Conservation (phyloP, 768 basidiomycete species). For the Lentinula detonsa region DNA sequence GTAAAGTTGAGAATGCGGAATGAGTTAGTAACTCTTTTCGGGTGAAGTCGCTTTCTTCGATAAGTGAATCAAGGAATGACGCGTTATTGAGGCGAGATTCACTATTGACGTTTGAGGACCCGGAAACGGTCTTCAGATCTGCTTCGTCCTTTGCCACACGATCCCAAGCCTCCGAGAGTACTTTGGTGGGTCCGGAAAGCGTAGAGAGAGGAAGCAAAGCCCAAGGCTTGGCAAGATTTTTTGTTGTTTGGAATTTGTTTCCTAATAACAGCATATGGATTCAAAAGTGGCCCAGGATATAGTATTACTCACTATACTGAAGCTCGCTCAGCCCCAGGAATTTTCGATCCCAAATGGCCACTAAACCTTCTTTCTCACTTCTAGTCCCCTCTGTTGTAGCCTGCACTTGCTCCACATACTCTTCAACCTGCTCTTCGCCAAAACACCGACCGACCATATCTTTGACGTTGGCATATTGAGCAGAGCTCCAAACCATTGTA, state of each 20-base stretch:
- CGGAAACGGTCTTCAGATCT: neutral
- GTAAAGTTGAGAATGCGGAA: constrained; percentile 7
- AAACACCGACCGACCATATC: constrained; percentile 49
- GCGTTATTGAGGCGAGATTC: neutral
- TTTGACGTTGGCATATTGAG: constrained; percentile 50
- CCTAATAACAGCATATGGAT: constrained; percentile 17
- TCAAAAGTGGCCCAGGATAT: neutral
- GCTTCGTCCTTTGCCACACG: neutral
- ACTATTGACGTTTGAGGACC: neutral
- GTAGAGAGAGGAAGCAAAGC: constrained; percentile 18
- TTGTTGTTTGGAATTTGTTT: constrained; percentile 54
- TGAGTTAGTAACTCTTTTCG: neutral
- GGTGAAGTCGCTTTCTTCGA: neutral
- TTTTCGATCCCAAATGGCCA: constrained; percentile 76
- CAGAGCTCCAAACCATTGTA: constrained; percentile 62
- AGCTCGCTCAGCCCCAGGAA: constrained; percentile 57
- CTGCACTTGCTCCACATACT: neutral
- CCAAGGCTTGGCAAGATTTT: constrained; percentile 74
- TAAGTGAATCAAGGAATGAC: neutral
- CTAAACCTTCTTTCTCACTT: constrained; percentile 22
- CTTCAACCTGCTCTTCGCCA: constrained; percentile 18
- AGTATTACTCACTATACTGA: constrained; percentile 56
- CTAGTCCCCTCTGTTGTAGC: constrained; percentile 13
- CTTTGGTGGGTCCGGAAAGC: constrained; percentile 7
- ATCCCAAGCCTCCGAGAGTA: constrained; percentile 1